These are phyloP conservation scores for Phialophora expanda DNA, from an alignment of 2,329 filamentous ascomycete genomes.

Conservation along the genomic window DNA sequence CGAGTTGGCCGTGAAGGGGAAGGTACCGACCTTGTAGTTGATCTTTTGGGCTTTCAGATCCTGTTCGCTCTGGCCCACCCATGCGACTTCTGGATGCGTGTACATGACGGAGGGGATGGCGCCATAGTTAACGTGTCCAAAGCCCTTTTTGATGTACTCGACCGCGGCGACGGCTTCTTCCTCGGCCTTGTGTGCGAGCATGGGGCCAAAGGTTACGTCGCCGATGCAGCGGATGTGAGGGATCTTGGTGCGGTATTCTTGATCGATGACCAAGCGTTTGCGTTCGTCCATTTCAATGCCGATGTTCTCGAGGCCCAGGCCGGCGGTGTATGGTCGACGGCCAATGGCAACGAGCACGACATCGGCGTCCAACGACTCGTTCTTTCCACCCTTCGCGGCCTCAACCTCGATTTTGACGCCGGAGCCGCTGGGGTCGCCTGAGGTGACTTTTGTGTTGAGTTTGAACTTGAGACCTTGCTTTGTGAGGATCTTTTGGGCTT, in stretches of 20 bases:
- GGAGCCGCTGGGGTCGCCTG: slow-evolving; percentile 79
- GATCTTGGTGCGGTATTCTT: slow-evolving; percentile 97
- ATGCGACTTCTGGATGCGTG: slow-evolving; percentile 96
- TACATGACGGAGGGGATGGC: slow-evolving; percentile 99
- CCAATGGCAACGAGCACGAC: slow-evolving; percentile 97
- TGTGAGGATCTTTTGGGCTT: slow-evolving; percentile 85
- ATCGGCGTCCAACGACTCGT: slow-evolving; percentile 88
- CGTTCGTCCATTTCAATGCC: slow-evolving; percentile 90
- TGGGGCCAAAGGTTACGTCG: slow-evolving; percentile 95
- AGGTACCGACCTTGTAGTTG: slow-evolving; percentile 90
- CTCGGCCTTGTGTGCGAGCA: slow-evolving; percentile 99
- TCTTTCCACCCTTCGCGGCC: slow-evolving; percentile 93
- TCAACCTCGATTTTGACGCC: slow-evolving; percentile 83
- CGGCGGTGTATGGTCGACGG: slow-evolving; percentile 89
- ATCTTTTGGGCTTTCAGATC: slow-evolving; percentile 89
- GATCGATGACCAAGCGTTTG: slow-evolving; percentile 94
- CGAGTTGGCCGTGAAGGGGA: slow-evolving; percentile 98
- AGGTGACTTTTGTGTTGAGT: slow-evolving; percentile 91
- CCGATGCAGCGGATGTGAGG: slow-evolving; percentile 97
- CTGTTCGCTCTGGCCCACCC: slow-evolving; percentile 97
- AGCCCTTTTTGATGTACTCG: slow-evolving; percentile 97
- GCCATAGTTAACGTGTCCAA: slow-evolving; percentile 98
- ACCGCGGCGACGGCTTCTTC: slow-evolving; percentile 94
- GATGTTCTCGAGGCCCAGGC: slow-evolving; percentile 91
- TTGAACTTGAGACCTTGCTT: slow-evolving; percentile 99